phyloP scores from a whole-genome alignment of 805 yeast species.

The Metschnikowia lunata region DNA sequence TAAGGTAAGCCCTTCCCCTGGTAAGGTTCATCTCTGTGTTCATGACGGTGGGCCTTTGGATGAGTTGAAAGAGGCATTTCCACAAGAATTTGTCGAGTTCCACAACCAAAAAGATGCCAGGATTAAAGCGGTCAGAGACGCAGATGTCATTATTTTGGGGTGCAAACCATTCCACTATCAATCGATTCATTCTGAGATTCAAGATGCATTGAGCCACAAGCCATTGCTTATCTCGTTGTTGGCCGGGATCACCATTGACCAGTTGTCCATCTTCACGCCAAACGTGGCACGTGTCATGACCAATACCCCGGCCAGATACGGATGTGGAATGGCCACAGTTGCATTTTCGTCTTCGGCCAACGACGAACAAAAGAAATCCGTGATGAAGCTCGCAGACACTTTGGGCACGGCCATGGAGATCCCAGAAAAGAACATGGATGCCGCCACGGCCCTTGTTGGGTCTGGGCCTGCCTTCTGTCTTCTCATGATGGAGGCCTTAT shows the following conservation, averaged over 20 bases:
- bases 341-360: constrained; percentile 58
- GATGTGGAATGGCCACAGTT: constrained; percentile 93
- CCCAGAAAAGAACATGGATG: constrained; percentile 93
- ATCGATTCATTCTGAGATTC: constrained; percentile 51
- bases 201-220: constrained; percentile 44
- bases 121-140: constrained; percentile 51
- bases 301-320: constrained; percentile 91
- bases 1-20: constrained; percentile 54
- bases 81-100: constrained; percentile 44
- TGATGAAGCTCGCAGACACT: constrained; percentile 52
- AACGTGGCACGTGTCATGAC: constrained; percentile 92
- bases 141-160: constrained; percentile 75
- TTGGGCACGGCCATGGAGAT: constrained; percentile 64
- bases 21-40: constrained; percentile 74
- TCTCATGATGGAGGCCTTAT: constrained; percentile 82
- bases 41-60: constrained; percentile 43
- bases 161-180: constrained; percentile 83
- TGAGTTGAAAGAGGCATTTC: constrained; percentile 42
- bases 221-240: constrained; percentile 70
- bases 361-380: constrained; percentile 40
- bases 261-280: constrained; percentile 50
- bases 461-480: constrained; percentile 95
- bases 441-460: constrained; percentile 91
- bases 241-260: constrained; percentile 88
- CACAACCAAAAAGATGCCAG: constrained; percentile 44